These are phyloP conservation scores for Raddia distichophylla DNA, from an alignment of 176 grass and related monocot genomes.

Conservation along the genomic window DNA sequence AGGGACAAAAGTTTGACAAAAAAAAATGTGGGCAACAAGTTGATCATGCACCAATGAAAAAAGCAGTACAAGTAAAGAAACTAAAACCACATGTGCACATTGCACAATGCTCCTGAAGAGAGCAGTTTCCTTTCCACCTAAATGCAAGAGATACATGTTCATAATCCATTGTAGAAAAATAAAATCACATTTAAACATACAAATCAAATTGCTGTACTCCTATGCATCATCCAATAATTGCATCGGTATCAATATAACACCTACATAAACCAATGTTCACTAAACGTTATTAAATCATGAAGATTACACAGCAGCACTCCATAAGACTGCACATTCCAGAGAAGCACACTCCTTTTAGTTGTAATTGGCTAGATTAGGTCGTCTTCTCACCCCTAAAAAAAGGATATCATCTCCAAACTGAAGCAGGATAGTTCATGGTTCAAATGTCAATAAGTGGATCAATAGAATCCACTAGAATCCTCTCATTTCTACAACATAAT, in stretches of 20 bases:
- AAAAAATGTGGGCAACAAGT: not conserved
- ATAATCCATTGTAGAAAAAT: conserved; percentile 17
- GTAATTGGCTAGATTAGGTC: not conserved
- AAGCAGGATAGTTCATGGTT: not conserved
- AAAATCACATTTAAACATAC: not conserved
- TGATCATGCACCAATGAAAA: not conserved
- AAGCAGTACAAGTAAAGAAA: not conserved
- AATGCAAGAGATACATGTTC: not conserved
- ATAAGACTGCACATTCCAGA: not conserved
- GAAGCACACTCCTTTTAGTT: not conserved
- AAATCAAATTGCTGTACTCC: not conserved
- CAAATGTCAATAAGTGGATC: not conserved
- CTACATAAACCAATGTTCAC: not conserved
- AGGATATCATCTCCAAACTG: not conserved
- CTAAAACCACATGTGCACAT: not conserved
- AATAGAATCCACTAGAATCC: not conserved
- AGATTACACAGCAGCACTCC: not conserved
- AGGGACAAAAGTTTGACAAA: too few species aligned
- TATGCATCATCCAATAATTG: conserved; percentile 13
- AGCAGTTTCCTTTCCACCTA: not conserved
- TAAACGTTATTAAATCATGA: not conserved
- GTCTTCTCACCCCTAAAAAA: not conserved
- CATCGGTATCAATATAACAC: not conserved
- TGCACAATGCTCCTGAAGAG: not conserved
- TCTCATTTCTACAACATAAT: not conserved